Conservation (phyloP, 495 filamentous ascomycete genomes). For the Pyrenopolyporus hunteri region DNA sequence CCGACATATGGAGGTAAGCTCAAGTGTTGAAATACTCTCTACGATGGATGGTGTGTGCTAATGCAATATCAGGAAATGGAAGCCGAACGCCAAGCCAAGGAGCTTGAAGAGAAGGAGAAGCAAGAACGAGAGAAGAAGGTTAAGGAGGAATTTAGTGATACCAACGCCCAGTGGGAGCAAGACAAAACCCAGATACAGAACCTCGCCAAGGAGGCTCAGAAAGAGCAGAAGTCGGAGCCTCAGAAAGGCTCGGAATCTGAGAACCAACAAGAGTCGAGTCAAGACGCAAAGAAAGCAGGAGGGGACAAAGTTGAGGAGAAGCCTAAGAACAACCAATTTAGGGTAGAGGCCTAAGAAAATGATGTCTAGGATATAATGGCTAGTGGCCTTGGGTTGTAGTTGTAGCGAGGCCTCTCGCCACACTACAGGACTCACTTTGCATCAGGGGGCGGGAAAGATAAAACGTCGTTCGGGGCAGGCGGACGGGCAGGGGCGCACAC, state of each 20-base stretch:
- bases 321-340: constrained; percentile 35
- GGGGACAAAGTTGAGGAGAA: constrained; percentile 38
- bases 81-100: constrained; percentile 71
- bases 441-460: constrained; percentile 14
- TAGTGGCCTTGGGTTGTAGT: constrained; percentile 8
- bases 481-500: constrained; percentile 9
- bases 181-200: constrained; percentile 79
- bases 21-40: background rate
- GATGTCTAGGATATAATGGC: constrained; percentile 23
- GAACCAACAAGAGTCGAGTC: constrained; percentile 25
- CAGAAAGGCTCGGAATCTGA: constrained; percentile 23
- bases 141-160: constrained; percentile 72
- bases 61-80: constrained; percentile 75
- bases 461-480: constrained; percentile 12
- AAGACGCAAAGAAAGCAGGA: constrained; percentile 42
- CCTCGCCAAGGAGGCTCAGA: constrained; percentile 59
- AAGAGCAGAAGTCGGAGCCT: constrained; percentile 41
- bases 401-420: background rate
- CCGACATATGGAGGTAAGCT: constrained; percentile 84
- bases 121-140: constrained; percentile 69
- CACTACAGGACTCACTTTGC: constrained; percentile 6
- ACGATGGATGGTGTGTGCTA: constrained; percentile 3
- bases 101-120: constrained; percentile 74
- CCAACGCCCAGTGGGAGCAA: constrained; percentile 77
- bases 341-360: constrained; percentile 36